Evolutionary conservation across 331 rosid genomes (phyloP), one percentile per base, ranked within the genome.

Genomic region (Rhamnella rubrinervis): DNA sequence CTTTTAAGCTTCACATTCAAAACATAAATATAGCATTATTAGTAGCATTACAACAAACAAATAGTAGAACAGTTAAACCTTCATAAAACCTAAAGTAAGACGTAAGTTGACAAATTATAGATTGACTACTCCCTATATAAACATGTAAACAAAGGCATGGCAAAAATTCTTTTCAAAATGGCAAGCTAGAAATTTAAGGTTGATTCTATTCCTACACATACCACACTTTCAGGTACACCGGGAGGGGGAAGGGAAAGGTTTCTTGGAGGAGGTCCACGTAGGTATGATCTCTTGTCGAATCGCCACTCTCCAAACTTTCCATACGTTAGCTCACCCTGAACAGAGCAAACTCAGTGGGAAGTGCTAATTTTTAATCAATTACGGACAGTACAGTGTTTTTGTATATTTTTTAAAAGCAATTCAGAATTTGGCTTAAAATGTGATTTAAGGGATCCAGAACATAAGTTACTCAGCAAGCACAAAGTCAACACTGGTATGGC

Each of bases 211-310:
- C n/a, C 13, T 9, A 40, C 41, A 84, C 96, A 75, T 95, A 95
- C 99, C 99, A 95, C 99, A 39, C 97, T 95, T 88, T 91, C 96
- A 55, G 99, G 99, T 73, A 89, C 99, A 46, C 97, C 97, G 0
- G 90, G 90, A 60, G 99, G 99, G 65, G 99, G 97, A 76, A 95
- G 76, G 66, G 96, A 49, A 59, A 91, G 78, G 78, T 95, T 89
- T 76, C 65, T 87, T 1, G 99, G 99, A 1, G 84, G 89, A 55
- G 99, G 96, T 71, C 96, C 93, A 65, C 82, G 84, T 44, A 91
- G 81, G 84, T 84, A 82, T 16, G 95, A 89, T 67, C 96, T 87
- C 79, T 95, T 95, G 87, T 91, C 99, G 55, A 95, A 95, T 81
- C 99, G 75, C 97, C 99, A 95, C 78, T 95, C 97, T 19, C 97